Percentiles rank a stretch among this genome's conserved stretches.
Evolutionary conservation across 2,329 filamentous ascomycete genomes (phyloP).

Genomic region (Aspergillus amoenus): DNA sequence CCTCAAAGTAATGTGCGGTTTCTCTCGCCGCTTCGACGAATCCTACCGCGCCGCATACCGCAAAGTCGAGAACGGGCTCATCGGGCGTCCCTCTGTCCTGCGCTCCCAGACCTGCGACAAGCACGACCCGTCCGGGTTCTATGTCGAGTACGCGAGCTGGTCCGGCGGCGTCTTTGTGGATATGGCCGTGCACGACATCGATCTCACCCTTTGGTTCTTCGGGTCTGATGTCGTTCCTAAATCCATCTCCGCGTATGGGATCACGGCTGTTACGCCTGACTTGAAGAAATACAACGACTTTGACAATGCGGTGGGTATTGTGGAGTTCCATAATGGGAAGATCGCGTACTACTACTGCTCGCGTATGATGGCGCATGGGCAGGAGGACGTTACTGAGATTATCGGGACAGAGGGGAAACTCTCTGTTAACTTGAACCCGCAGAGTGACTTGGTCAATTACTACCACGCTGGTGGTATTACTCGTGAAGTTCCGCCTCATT

Average conservation of each 20-base stretch:
- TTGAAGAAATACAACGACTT: slow-evolving; percentile 58
- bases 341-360: slow-evolving; percentile 65
- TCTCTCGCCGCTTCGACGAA: slow-evolving; percentile 65
- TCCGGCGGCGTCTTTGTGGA: slow-evolving; percentile 70
- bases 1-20: slow-evolving; percentile 67
- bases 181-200: slow-evolving; percentile 69
- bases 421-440: slow-evolving; percentile 60
- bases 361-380: slow-evolving; percentile 67
- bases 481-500: slow-evolving; percentile 61
- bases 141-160: slow-evolving; percentile 65
- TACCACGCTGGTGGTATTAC: slow-evolving; percentile 56
- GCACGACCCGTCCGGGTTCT: slow-evolving; percentile 64
- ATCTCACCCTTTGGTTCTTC: slow-evolving; percentile 65
- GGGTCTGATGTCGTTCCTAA: slow-evolving; percentile 56
- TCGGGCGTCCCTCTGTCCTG: slow-evolving; percentile 61
- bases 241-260: slow-evolving; percentile 56
- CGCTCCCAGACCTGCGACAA: slow-evolving; percentile 68
- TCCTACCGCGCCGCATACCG: slow-evolving; percentile 62
- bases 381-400: slow-evolving; percentile 67
- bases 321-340: slow-evolving; percentile 64
- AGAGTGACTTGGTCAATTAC: slow-evolving; percentile 56
- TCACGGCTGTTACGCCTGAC: slow-evolving; percentile 60
- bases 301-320: slow-evolving; percentile 64
- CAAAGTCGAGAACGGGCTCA: slow-evolving; percentile 55
- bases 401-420: slow-evolving; percentile 67